Percentiles rank a stretch among this genome's conserved stretches.
phyloP scores from a whole-genome alignment of 164 flowering plant genomes.

The Hamamelis virginiana region DNA sequence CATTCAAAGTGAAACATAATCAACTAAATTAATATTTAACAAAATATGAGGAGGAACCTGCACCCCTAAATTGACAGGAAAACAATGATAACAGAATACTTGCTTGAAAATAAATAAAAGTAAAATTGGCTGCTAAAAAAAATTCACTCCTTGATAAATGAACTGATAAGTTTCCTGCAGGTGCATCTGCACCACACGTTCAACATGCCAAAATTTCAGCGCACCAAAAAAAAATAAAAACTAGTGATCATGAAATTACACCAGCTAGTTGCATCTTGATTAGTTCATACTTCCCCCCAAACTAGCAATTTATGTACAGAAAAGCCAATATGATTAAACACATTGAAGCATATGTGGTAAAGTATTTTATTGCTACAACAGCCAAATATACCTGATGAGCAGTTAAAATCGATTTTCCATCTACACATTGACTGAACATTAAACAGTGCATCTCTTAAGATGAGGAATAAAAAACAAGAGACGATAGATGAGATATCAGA shows the following conservation, averaged over 20 bases:
- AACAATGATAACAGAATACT: background rate
- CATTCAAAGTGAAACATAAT: background rate
- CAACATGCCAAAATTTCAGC: too few relatives aligned
- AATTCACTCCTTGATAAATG: background rate
- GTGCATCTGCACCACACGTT: background rate
- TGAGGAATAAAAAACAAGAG: too few relatives aligned
- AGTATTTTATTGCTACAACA: too few relatives aligned
- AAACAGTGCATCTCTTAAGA: too few relatives aligned
- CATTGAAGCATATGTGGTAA: background rate
- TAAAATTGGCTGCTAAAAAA: background rate
- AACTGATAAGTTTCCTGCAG: background rate
- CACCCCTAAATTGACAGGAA: background rate
- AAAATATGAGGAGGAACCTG: background rate
- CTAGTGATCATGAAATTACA: background rate
- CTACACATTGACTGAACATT: background rate
- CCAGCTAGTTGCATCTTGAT: background rate
- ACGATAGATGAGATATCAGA: background rate
- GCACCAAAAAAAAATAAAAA: too few relatives aligned
- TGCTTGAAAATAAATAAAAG: background rate
- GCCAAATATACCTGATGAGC: background rate
- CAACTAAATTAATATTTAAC: background rate
- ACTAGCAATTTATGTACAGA: background rate
- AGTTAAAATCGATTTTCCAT: background rate
- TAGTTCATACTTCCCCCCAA: background rate
- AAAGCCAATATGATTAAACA: background rate